These are phyloP conservation scores for Podila clonocystis DNA, from an alignment of 192 early-diverging fungal genomes.

Conservation along the genomic window DNA sequence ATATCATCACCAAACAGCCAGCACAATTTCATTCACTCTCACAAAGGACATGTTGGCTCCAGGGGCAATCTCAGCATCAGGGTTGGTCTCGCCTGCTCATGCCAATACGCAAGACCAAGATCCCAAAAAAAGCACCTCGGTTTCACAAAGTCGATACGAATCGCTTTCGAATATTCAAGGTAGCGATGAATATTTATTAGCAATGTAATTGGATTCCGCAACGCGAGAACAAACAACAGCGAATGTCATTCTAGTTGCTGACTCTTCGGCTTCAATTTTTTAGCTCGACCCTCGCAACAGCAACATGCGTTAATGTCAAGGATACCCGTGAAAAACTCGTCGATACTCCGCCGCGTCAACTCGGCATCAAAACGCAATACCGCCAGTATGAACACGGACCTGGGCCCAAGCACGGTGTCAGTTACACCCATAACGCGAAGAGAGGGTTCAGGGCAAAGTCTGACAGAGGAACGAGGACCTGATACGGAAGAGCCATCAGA, in stretches of 20 bases:
- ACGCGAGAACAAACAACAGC: neutral
- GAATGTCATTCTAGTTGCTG: neutral
- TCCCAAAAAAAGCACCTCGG: neutral
- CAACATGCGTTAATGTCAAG: slow-evolving; percentile 57
- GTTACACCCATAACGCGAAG: neutral
- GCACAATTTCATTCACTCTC: no score
- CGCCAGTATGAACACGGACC: neutral
- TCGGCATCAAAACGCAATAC: neutral
- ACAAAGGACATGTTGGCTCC: neutral
- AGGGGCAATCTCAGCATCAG: neutral
- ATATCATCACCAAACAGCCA: neutral
- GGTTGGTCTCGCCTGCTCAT: neutral
- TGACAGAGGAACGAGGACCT: no score
- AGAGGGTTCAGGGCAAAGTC: neutral
- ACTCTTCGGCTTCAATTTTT: no score
- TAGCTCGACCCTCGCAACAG: neutral
- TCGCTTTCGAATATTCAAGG: neutral
- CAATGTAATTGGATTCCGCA: neutral
- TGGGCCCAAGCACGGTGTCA: neutral
- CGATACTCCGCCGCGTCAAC: neutral
- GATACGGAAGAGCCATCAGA: no score
- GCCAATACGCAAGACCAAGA: neutral
- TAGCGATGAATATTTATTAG: neutral
- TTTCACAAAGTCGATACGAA: neutral
- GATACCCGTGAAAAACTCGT: slow-evolving; percentile 69